Evolutionary conservation across 495 filamentous ascomycete genomes (phyloP), one percentile per base, ranked within the genome.

Genomic region (Penicillium riverlandense): DNA sequence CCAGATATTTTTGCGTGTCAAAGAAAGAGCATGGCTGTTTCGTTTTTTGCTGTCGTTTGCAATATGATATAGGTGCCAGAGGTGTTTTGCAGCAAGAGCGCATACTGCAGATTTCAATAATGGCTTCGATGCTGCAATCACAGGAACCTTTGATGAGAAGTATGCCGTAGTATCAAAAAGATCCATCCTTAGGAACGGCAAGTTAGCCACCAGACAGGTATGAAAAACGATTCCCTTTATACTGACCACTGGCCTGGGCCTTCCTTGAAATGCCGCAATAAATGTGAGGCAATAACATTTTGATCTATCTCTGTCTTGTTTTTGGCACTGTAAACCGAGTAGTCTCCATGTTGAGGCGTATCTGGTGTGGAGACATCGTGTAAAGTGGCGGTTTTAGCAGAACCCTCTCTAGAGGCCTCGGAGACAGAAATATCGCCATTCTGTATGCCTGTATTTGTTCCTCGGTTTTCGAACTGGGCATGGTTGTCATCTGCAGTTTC

Each of bases 1-100:
- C 57, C 57, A 56, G 6, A 44, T 54, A 6, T 48, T 50, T 35
- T 49, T 43, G 27, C 43, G 44, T 14, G 39, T 22, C 37, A 29
- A 37, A n/a, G 35, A 31, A 7, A 52, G 35, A 12, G 29, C 29
- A 15, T 8, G 11, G 12, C 37, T 34, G n/a, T 16, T 47, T 14
- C 38, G 32, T 11, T 42, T 15, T 10, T 29, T 14, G 7, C 28
- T 15, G n/a, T 16, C 30, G 30, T 36, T 47, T 12, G 29, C 22
- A 12, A 11, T 33, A 29, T 30, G 36, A 35, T 33, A 45, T n/a
- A 51, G 11, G 34, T 48, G 44, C 12, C 36, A 37, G 0, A 57
- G 22, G 41, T 57, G 44, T 30, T 57, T 54, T 11, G 54, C 50
- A 22, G 54, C 41, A 10, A 57, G 54, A 11, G 54, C 50, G 9